Evolutionary conservation across 768 basidiomycete genomes (phyloP), one percentile per base, ranked within the genome.

Genomic region (Paxillus rubicundulus): DNA sequence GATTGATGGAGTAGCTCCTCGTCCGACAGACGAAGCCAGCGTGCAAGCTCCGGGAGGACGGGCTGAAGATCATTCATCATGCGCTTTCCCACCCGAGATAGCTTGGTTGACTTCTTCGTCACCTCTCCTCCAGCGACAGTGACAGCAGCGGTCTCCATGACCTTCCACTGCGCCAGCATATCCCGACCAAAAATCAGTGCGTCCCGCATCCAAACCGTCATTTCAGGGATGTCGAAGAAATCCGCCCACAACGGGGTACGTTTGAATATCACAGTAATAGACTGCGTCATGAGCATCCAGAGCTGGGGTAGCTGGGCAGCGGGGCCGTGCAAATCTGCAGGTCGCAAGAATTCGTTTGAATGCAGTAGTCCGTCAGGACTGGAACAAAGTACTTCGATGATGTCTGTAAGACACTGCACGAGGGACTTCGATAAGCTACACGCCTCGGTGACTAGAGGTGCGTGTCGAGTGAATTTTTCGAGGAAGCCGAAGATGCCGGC

Each of bases 131-230:
- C 60, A 12, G 59, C 54, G 33, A 58, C 63, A 14, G 44, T 46
- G 51, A 70, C 57, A 34, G 64, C 67, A 9, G 87, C 86, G 24
- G 74, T 76, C 67, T 96, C 93, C 55, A 99, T 83, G 10, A 86
- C 81, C 39, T 84, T 74, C 70, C 92, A 82, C 57, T 92, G 85
- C 3, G 83, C 86, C 43, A 97, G 71, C 75, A 97, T 79, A 61
- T 95, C 89, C 58, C 88, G 74, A 9, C 87, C 94, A 62, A 97
- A 93, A 57, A 98, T 94, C 47, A 98, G 77, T 3, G 95, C 97
- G 65, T 98, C 97, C 50, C 95, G 83, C 97, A 99, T 98, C 97
- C 97, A 99, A 30, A 85, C 80, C 13, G 89, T 79, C 95, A 99
- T 97, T 50, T 85, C 84, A 24, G 85, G 80, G 60, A 82, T 84